Conservation (phyloP, 345 rosid species). For the Gossypium longicalyx region DNA sequence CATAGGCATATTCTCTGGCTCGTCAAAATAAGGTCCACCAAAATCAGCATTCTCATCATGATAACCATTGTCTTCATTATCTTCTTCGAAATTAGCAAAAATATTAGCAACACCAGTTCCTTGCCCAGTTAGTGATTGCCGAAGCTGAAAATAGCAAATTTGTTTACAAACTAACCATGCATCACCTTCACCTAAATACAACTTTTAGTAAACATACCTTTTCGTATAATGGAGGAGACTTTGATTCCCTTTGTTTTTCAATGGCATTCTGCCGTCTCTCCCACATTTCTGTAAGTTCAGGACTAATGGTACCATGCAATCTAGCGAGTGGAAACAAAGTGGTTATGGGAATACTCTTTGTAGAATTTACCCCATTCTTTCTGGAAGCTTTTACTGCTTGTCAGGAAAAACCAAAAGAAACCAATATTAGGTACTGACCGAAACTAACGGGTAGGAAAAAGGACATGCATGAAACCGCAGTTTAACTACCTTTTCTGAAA, state of each 20-base stretch:
- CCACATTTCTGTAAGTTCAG: conserved; percentile 70
- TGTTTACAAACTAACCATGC: conserved; percentile 12
- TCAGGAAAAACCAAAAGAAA: conserved; percentile 17
- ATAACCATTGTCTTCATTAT: conserved; percentile 36
- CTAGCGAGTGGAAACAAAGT: conserved; percentile 77
- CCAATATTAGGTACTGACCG: conserved; percentile 18
- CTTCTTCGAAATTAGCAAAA: conserved; percentile 32
- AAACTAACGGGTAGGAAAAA: conserved; percentile 9
- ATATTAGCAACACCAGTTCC: conserved; percentile 33
- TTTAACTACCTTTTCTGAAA: conserved; percentile 62
- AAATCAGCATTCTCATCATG: conserved; percentile 52
- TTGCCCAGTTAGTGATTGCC: conserved; percentile 53
- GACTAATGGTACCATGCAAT: conserved; percentile 61
- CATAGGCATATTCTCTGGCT: conserved; percentile 46
- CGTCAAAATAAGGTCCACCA: conserved; percentile 39
- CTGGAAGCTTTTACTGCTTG: conserved; percentile 60
- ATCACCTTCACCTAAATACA: neutral
- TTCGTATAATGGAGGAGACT: conserved; percentile 59
- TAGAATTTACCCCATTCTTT: conserved; percentile 35
- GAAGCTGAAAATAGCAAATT: conserved; percentile 54
- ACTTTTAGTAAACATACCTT: conserved; percentile 43
- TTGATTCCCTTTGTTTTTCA: conserved; percentile 29
- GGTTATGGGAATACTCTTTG: conserved; percentile 34
- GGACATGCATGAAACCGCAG: conserved; percentile 8
- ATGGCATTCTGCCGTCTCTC: conserved; percentile 27